Evolutionary conservation across 805 yeast species (phyloP).

Genomic region (Sungouiella thailandica): DNA sequence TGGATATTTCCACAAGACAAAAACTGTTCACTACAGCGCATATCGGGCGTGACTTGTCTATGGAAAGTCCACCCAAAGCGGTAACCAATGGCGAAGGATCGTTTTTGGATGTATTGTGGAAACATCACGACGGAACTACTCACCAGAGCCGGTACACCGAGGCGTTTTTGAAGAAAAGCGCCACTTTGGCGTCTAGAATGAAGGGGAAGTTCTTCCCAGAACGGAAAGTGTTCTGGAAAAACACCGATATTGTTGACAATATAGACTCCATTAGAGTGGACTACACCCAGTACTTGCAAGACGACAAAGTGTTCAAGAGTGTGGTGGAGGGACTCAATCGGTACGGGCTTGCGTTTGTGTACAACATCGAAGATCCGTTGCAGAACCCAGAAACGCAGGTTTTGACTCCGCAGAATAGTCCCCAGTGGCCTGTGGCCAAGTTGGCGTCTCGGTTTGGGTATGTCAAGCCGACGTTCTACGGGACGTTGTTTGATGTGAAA

Average conservation of each 20-base stretch:
- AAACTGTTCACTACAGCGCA: constrained; percentile 60
- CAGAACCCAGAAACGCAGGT: constrained; percentile 18
- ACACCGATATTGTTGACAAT: constrained; percentile 19
- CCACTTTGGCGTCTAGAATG: constrained; percentile 27
- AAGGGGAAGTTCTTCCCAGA: constrained; percentile 33
- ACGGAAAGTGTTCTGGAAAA: constrained; percentile 38
- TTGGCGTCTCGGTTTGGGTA: constrained; percentile 57
- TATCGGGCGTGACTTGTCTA: constrained; percentile 30
- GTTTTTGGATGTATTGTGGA: constrained; percentile 38
- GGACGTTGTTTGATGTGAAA: constrained; percentile 64
- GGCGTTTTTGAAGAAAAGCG: constrained; percentile 42
- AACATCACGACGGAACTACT: constrained; percentile 17
- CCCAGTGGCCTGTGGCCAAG: constrained; percentile 34
- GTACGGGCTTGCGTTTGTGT: constrained; percentile 54
- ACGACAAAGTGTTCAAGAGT: constrained; percentile 27
- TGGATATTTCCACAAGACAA: constrained; percentile 55
- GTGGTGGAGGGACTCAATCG: constrained; percentile 44
- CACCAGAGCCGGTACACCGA: constrained; percentile 37
- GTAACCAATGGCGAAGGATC: constrained; percentile 18
- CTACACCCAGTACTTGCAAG: constrained; percentile 36
- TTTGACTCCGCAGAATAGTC: constrained; percentile 39
- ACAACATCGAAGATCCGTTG: constrained; percentile 45
- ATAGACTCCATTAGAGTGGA: constrained; percentile 18
- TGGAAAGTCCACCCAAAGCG: constrained; percentile 31
- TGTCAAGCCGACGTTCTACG: constrained; percentile 66